These are phyloP conservation scores for Termitomyces sp. DNA, from an alignment of 768 basidiomycete genomes.

Conservation along the genomic window DNA sequence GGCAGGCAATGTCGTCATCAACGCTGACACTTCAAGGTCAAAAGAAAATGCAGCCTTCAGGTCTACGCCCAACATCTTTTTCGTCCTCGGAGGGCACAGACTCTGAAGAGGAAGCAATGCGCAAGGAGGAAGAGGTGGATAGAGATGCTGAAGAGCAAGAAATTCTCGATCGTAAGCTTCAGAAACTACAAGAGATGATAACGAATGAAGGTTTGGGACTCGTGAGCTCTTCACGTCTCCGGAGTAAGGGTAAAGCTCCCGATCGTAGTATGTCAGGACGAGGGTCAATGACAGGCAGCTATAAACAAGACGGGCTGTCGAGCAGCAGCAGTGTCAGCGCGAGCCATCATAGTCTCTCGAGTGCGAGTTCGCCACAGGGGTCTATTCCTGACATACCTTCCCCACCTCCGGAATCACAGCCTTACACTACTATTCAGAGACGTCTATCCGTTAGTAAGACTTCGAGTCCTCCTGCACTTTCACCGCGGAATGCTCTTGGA, in stretches of 20 bases:
- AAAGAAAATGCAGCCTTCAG: conserved; percentile 28
- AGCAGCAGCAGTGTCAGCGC: conserved; percentile 39
- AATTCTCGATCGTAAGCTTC: conserved; percentile 58
- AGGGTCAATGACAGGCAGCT: conserved; percentile 28
- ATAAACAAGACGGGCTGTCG: conserved; percentile 34
- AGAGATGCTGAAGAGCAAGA: conserved; percentile 63
- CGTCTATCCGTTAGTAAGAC: conserved; percentile 52
- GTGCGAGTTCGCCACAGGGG: conserved; percentile 65
- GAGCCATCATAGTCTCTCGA: conserved; percentile 65
- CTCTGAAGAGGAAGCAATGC: conserved; percentile 56
- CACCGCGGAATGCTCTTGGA: conserved; percentile 48
- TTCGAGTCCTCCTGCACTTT: conserved; percentile 54
- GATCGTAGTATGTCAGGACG: conserved; percentile 39
- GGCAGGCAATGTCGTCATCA: conserved; percentile 63
- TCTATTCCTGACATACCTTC: conserved; percentile 83
- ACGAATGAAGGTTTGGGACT: conserved; percentile 70
- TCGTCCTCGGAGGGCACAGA: conserved; percentile 48
- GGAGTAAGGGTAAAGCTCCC: conserved; percentile 33
- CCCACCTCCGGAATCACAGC: conserved; percentile 51
- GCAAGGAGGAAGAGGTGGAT: conserved; percentile 67
- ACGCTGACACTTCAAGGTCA: conserved; percentile 62
- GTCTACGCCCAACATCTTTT: conserved; percentile 40
- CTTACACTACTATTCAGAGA: conserved; percentile 45
- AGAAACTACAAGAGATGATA: conserved; percentile 65
- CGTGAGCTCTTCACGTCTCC: conserved; percentile 37